Percentiles rank a stretch among this genome's conserved stretches.
phyloP scores from a whole-genome alignment of 192 early-diverging fungal genomes.

The Rhizophlyctis rosea region DNA sequence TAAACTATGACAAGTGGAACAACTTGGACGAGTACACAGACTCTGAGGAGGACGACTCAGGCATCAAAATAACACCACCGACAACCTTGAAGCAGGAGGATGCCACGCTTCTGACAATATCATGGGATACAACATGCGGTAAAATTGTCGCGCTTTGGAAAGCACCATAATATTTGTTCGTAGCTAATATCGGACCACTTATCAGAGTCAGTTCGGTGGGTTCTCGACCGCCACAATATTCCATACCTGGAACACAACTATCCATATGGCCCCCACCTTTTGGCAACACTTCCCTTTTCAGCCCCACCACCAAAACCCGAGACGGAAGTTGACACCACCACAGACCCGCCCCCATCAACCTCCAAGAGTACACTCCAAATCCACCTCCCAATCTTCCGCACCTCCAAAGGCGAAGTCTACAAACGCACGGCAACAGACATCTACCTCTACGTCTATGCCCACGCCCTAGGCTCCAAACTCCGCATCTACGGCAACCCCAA shows the following conservation, averaged over 20 bases:
- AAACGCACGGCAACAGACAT: slow-evolving; percentile 40
- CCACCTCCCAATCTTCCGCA: slow-evolving; percentile 39
- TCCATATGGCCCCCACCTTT: slow-evolving; percentile 42
- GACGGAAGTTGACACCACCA: too few relatives aligned
- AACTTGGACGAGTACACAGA: slow-evolving; percentile 16
- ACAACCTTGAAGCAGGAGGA: slow-evolving; percentile 7
- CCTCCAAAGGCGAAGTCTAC: slow-evolving; percentile 44
- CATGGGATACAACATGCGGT: slow-evolving; percentile 34
- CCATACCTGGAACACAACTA: slow-evolving; percentile 31
- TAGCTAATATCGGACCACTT: neutral
- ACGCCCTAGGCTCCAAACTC: slow-evolving; percentile 39
- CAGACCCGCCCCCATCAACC: too few relatives aligned
- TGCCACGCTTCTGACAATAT: slow-evolving; percentile 23
- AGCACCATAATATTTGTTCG: neutral
- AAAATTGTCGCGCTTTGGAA: neutral
- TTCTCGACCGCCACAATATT: slow-evolving; percentile 41
- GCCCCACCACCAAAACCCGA: slow-evolving; percentile 29
- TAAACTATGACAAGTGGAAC: slow-evolving; percentile 33
- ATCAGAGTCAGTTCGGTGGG: slow-evolving; percentile 43
- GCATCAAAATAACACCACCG: too few relatives aligned
- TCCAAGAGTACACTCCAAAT: too few relatives aligned
- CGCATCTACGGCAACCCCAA: slow-evolving; percentile 31
- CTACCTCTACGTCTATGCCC: slow-evolving; percentile 44
- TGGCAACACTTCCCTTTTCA: slow-evolving; percentile 29
- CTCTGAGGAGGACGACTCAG: too few relatives aligned